These are phyloP conservation scores for Cryptococcus sp. DNA, from an alignment of 1,284 basidiomycete species.

Conservation along the genomic window DNA sequence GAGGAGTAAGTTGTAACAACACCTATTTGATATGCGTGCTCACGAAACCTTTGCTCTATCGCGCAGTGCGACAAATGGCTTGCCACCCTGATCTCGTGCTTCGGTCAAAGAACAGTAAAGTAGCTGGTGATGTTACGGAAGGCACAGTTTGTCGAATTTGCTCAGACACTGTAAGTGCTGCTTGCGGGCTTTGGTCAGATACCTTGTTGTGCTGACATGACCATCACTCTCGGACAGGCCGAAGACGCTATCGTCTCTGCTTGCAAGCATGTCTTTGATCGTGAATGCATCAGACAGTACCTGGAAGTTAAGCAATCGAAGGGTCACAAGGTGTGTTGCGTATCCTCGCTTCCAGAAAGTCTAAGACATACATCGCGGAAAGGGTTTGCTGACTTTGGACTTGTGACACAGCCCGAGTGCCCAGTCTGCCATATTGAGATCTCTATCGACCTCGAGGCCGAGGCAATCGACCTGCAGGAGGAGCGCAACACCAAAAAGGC, in stretches of 20 bases:
- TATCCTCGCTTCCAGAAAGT: neutral
- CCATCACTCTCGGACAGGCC: constrained; percentile 45
- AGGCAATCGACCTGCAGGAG: constrained; percentile 80
- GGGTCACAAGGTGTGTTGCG: constrained; percentile 65
- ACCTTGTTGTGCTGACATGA: neutral
- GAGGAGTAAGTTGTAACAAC: constrained; percentile 37
- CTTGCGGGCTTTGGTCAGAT: too few relatives aligned
- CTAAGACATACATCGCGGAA: neutral
- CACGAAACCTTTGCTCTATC: neutral
- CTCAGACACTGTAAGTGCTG: constrained; percentile 70
- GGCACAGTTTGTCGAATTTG: constrained; percentile 89
- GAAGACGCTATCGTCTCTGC: constrained; percentile 95
- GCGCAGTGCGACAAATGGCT: constrained; percentile 83
- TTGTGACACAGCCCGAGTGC: constrained; percentile 70
- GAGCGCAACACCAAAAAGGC: constrained; percentile 54
- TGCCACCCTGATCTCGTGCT: constrained; percentile 90
- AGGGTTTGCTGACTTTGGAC: neutral
- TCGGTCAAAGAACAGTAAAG: constrained; percentile 70
- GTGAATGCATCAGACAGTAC: constrained; percentile 95
- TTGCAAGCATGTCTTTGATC: constrained; percentile 69
- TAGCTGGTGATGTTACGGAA: constrained; percentile 63
- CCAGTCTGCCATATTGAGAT: constrained; percentile 92
- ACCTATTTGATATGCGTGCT: neutral
- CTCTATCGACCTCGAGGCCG: constrained; percentile 92
- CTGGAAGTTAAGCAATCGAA: constrained; percentile 63